phyloP scores from a whole-genome alignment of 2,329 filamentous ascomycete species.

The Penicillium sp. region DNA sequence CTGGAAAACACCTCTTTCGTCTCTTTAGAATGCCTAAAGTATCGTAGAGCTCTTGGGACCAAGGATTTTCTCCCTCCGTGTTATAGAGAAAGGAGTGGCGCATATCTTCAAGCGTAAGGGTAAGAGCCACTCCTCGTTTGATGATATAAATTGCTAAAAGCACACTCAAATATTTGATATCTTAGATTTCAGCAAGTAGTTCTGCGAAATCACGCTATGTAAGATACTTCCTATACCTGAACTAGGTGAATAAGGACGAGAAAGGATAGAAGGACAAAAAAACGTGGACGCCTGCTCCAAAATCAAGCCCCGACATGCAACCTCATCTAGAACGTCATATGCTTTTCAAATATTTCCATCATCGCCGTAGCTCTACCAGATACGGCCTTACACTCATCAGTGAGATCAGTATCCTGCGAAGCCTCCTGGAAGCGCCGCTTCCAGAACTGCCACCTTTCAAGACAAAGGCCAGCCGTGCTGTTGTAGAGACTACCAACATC shows the following conservation, averaged over 20 bases:
- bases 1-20: too few relatives aligned
- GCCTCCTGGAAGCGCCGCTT: background rate
- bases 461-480: background rate
- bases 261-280: background rate
- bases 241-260: background rate
- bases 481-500: background rate
- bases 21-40: too few relatives aligned
- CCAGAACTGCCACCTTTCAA: constrained; percentile 7
- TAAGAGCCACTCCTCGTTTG: too few relatives aligned
- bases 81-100: too few relatives aligned
- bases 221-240: background rate
- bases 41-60: too few relatives aligned
- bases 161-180: too few relatives aligned
- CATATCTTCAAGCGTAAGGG: too few relatives aligned
- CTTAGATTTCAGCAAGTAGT: too few relatives aligned
- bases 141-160: too few relatives aligned
- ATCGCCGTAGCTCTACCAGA: background rate
- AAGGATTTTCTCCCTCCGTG: too few relatives aligned
- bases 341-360: constrained; percentile 3
- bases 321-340: background rate
- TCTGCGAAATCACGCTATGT: too few relatives aligned
- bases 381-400: background rate
- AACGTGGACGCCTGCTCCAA: background rate
- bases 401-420: background rate
- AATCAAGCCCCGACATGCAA: background rate